Base-by-base conservation (phyloP, 495 filamentous ascomycete genomes). In the Aspergillus leporis region DNA sequence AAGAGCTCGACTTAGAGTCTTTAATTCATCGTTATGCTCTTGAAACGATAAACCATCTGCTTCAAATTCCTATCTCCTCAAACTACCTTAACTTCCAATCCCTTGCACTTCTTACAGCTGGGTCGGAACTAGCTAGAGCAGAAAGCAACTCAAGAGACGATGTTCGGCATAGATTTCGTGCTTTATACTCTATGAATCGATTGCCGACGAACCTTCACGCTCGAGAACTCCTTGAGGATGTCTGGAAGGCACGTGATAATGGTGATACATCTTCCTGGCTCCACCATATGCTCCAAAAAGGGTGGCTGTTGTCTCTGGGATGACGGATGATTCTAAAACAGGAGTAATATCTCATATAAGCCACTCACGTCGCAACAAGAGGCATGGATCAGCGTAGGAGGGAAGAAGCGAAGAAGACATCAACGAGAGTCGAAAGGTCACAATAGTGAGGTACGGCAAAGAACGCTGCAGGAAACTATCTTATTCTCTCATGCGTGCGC, bases 171-270 rank as follows among this genome's bases (percentile, higher is more conserved):
- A 53, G 60, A 25, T 51, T 62, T 5, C 50, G 55, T 43, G 55
- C 60, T 30, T 43, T 62, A 21, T 58, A 59, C n/a, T 62, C 60
- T 30, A 40, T 62, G 55, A 62, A 62, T 58, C 60, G 60, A 30
- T 28, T 62, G 25, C 60, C 60, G 8, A 21, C 55, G 31, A 62
- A 58, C 58, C 28, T 62, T 10, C 2, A 55, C 55, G 55, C 55
- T 28, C 55, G 58, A 43, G 49, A 55, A 51, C 40, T 58, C 14
- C 8, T 62, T 50, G 60, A 62, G 46, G 55, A 62, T 22, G 18
- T 62, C 41, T 62, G 60, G 60, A 50, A 58, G 40, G 43, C 43
- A 40, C 55, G 60, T 45, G 60, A 62, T 41, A 51, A 30, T 32
- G 60, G 60, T 0, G 46, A 54, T 28, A 49, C 41, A 2, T 62